Evolutionary conservation across 2,329 filamentous ascomycete species (phyloP).

Genomic region (Arthrobotrys musiformis): DNA sequence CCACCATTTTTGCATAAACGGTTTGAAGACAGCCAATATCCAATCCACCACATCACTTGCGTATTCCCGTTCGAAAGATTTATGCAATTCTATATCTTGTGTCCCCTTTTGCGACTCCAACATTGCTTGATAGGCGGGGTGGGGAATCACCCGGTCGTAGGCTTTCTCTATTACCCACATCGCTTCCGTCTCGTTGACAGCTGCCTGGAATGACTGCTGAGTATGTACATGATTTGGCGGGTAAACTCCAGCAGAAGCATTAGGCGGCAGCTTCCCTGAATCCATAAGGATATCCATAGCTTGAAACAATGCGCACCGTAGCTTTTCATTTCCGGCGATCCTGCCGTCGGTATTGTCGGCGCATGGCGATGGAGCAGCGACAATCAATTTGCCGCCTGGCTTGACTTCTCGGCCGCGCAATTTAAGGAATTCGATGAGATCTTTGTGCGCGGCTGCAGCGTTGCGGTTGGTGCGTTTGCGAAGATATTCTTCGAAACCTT

Average conservation of each 20-base stretch:
- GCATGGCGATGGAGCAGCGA: conserved; percentile 22
- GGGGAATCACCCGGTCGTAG: conserved; percentile 16
- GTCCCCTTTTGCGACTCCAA: neutral
- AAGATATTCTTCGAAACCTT: conserved; percentile 23
- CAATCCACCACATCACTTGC: conserved; percentile 5
- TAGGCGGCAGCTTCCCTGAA: neutral
- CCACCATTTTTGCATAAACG: conserved; percentile 29
- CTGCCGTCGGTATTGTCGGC: conserved; percentile 21
- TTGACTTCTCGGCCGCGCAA: conserved; percentile 28
- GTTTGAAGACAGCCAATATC: conserved; percentile 26
- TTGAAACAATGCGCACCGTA: conserved; percentile 9
- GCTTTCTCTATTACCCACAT: conserved; percentile 8
- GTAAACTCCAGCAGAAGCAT: conserved; percentile 9
- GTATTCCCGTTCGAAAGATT: neutral
- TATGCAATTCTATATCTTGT: neutral
- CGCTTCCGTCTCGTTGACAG: neutral
- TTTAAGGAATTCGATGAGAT: conserved; percentile 25
- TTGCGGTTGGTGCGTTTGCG: neutral
- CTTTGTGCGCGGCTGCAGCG: conserved; percentile 7
- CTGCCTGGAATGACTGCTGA: neutral
- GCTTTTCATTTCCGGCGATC: conserved; percentile 4
- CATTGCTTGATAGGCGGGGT: conserved; percentile 20
- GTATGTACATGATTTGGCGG: conserved; percentile 24
- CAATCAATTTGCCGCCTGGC: conserved; percentile 26
- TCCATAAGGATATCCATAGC: conserved; percentile 9